Percentiles rank a stretch among this genome's conserved stretches.
Conservation (phyloP, 495 filamentous ascomycete species). For the Daldinia vernicosa region DNA sequence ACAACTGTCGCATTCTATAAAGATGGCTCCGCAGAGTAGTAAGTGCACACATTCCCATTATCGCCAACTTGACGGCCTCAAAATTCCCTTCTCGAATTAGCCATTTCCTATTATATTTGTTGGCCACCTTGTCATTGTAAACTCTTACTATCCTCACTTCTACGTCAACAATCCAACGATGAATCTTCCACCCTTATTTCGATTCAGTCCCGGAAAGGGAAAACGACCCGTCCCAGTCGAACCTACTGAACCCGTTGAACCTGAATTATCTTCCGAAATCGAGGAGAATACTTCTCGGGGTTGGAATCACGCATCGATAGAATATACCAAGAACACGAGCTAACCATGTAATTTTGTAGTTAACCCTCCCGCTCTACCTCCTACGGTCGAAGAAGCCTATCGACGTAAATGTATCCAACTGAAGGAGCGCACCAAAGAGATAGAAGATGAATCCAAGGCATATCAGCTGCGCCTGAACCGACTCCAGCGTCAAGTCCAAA, state of each 20-base stretch:
- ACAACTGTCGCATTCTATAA: conserved; percentile 13
- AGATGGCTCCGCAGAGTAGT: conserved; percentile 46
- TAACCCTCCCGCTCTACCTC: conserved; percentile 75
- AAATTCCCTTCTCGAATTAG: neutral
- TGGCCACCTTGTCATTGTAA: neutral
- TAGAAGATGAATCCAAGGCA: conserved; percentile 87
- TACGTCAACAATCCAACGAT: neutral
- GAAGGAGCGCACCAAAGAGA: conserved; percentile 86
- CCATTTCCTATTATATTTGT: neutral
- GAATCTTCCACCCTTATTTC: conserved; percentile 7
- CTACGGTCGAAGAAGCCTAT: conserved; percentile 95
- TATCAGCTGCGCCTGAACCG: conserved; percentile 81
- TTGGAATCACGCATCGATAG: conserved; percentile 5
- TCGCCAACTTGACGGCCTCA: neutral
- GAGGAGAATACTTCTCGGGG: neutral
- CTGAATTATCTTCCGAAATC: neutral
- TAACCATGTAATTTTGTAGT: conserved; percentile 46
- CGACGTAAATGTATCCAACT: conserved; percentile 96
- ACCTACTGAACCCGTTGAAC: neutral
- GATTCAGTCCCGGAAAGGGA: neutral
- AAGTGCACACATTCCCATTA: conserved; percentile 26
- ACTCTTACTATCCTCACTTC: neutral
- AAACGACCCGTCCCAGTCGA: neutral
- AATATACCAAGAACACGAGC: neutral
- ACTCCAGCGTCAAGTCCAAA: conserved; percentile 81